Evolutionary conservation across 441 rosid genomes (phyloP), one percentile per base, ranked within the genome.

Genomic region (Gossypium schwendimanii): DNA sequence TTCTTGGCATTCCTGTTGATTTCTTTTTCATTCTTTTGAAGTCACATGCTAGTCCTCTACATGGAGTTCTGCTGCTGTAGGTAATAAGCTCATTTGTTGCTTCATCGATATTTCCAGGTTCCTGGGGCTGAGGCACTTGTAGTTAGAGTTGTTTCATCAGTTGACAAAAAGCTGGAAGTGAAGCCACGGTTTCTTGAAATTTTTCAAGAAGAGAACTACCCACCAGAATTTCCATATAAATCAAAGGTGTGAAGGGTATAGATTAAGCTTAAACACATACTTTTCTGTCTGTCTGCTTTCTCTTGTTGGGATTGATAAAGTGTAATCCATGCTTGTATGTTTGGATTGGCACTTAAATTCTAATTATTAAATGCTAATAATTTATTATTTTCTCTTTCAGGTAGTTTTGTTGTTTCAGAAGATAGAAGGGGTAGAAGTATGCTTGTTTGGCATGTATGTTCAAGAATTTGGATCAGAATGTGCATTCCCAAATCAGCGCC

Each of bases 371-470:
- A 52, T 53, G 15, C 74, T 50, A 63, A 52, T 57, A 72, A 77
- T 54, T n/a, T 33, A 15, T 47, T 21, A 36, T 77, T 71, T 74
- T 18, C 71, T 79, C 71, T 87, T 79, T 75, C 87, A 96, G 99
- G 99, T 93, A 41, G 63, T 96, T 83, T 77, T 96, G 80, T 75
- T 96, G 86, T 93, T 96, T 84, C 99, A 96, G 86, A 96, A 92
- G 91, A 96, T 96, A 77, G 98, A 96, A 83, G 99, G 99, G 44
- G 99, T 96, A 70, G 99, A 96, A 82, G 99, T 96, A 36, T 96
- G 99, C 84, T 79, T 96, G 54, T 96, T 96, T 81, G 98, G 99
- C 72, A 96, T 96, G 99, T 96, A 96, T 63, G 99, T 94, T 75
- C 99, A 95, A 83, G 99, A 95, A 90, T 95, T 91, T 74, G 99